Evolutionary conservation across 495 filamentous ascomycete genomes (phyloP).

Genomic region (Neurospora sp.): DNA sequence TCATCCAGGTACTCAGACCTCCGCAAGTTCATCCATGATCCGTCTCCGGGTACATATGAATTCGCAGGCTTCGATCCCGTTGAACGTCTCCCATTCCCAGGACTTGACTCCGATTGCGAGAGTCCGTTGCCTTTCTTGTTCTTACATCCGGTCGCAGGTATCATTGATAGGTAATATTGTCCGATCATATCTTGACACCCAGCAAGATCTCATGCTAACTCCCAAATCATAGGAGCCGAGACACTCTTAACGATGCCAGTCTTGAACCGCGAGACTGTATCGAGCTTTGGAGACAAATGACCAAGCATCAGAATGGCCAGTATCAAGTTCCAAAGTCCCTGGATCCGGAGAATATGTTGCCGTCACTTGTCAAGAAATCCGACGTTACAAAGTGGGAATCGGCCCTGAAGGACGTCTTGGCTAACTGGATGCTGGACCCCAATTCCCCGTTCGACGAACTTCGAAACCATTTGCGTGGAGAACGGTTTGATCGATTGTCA

Average conservation of each 20-base stretch:
- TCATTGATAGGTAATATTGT: conserved; percentile 34
- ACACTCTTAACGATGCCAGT: conserved; percentile 44
- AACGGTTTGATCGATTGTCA: background rate
- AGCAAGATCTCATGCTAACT: background rate
- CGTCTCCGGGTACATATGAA: conserved; percentile 36
- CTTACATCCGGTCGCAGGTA: conserved; percentile 57
- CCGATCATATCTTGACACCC: background rate
- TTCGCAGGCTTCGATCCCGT: conserved; percentile 43
- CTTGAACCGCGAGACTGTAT: conserved; percentile 64
- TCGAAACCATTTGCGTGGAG: conserved; percentile 26
- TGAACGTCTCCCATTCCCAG: conserved; percentile 22
- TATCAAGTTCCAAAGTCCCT: conserved; percentile 39
- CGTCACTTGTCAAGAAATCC: conserved; percentile 40
- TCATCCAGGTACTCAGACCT: conserved; percentile 61
- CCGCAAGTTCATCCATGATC: conserved; percentile 53
- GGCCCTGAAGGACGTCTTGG: conserved; percentile 47
- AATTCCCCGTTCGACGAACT: conserved; percentile 54
- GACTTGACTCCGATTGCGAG: conserved; percentile 36
- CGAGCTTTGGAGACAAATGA: conserved; percentile 52
- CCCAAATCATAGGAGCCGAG: conserved; percentile 33
- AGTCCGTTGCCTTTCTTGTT: conserved; percentile 37
- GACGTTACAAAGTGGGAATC: conserved; percentile 58
- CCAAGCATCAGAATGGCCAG: conserved; percentile 32
- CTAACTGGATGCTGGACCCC: conserved; percentile 47
- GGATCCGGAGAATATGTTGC: conserved; percentile 34